phyloP scores from a whole-genome alignment of 2,329 filamentous ascomycete species.

The Calonectria crousiana region DNA sequence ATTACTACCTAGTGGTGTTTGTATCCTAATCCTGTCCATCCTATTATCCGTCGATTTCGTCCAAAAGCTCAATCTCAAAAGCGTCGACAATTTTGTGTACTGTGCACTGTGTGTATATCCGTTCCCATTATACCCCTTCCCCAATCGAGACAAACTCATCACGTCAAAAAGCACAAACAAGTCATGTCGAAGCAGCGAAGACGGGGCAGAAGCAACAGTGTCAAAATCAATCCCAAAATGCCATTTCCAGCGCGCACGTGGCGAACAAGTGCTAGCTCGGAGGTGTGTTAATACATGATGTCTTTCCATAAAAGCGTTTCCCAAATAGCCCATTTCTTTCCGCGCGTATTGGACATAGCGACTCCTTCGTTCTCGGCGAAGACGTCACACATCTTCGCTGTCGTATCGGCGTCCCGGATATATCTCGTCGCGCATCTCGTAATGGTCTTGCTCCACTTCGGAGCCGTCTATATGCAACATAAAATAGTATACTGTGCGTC shows the following conservation, averaged over 20 bases:
- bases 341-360: slow-evolving; percentile 32
- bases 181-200: background rate
- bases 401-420: slow-evolving; percentile 34
- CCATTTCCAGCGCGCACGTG: slow-evolving; percentile 28
- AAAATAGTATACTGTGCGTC: slow-evolving; percentile 27
- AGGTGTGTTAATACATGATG: slow-evolving; percentile 44
- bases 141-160: background rate
- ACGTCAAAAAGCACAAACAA: background rate
- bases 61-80: background rate
- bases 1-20: background rate
- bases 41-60: background rate
- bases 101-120: background rate
- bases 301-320: slow-evolving; percentile 35
- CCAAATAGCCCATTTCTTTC: slow-evolving; percentile 22
- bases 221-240: slow-evolving; percentile 13
- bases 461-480: slow-evolving; percentile 42
- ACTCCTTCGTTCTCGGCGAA: slow-evolving; percentile 36
- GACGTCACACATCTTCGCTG: slow-evolving; percentile 10
- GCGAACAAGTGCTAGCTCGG: slow-evolving; percentile 8
- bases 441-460: slow-evolving; percentile 31
- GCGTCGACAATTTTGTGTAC: background rate
- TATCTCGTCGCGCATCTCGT: slow-evolving; percentile 33
- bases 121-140: background rate
- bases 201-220: background rate
- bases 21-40: background rate